Conservation (phyloP, 768 basidiomycete species). For the Mycena pura region DNA sequence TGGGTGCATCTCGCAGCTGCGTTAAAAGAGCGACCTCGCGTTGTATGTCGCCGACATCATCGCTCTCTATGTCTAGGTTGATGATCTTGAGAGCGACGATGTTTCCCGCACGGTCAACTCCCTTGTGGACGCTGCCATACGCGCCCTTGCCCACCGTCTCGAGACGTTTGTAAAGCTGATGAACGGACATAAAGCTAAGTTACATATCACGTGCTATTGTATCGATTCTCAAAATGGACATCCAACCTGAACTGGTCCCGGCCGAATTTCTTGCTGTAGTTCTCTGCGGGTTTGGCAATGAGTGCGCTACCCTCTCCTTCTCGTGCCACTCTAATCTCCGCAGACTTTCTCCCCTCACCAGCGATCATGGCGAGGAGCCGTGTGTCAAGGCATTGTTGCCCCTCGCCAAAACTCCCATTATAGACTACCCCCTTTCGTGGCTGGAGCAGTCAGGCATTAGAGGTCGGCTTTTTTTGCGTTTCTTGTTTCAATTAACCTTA, state of each 20-base stretch:
- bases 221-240: constrained; percentile 28
- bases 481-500: constrained; percentile 7
- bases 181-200: constrained; percentile 51
- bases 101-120: constrained; percentile 83
- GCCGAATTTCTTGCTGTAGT: constrained; percentile 90
- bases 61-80: constrained; percentile 95
- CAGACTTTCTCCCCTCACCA: constrained; percentile 78
- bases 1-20: constrained; percentile 88
- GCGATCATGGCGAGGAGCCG: constrained; percentile 79
- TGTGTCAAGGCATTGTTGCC: constrained; percentile 90
- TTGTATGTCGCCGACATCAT: constrained; percentile 96
- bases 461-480: constrained; percentile 53
- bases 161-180: constrained; percentile 83
- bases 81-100: constrained; percentile 98
- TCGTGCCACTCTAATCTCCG: constrained; percentile 10
- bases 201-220: neutral
- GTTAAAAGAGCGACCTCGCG: constrained; percentile 92
- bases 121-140: constrained; percentile 95
- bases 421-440: constrained; percentile 87
- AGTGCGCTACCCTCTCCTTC: constrained; percentile 54
- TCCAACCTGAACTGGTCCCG: constrained; percentile 49
- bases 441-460: constrained; percentile 85
- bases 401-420: constrained; percentile 85
- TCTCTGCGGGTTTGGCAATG: constrained; percentile 91
- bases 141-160: constrained; percentile 96